phyloP scores from a whole-genome alignment of 140 eudicot genomes.

The Flaveria floridana region DNA sequence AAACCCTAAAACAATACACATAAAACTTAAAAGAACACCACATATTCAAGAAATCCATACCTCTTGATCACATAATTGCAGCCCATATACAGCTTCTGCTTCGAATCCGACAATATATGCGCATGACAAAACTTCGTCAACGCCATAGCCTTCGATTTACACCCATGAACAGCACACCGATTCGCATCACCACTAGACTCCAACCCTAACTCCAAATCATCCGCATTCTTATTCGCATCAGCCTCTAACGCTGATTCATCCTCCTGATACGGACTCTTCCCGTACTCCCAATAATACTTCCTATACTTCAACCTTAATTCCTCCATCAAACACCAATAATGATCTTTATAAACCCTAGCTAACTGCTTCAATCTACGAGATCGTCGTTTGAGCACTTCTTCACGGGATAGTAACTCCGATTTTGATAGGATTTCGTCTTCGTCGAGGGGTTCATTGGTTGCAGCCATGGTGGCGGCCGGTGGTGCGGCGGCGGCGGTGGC shows the following conservation, averaged over 20 bases:
- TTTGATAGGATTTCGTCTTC: conserved; percentile 46
- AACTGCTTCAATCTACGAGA: conserved; percentile 46
- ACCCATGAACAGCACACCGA: conserved; percentile 68
- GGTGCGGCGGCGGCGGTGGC: neutral
- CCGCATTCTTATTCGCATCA: conserved; percentile 15
- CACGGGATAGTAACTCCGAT: conserved; percentile 49
- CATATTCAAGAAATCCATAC: conserved; percentile 23
- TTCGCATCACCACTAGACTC: conserved; percentile 16
- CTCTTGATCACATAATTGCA: conserved; percentile 65
- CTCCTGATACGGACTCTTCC: conserved; percentile 57
- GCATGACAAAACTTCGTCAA: conserved; percentile 62
- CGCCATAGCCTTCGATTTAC: conserved; percentile 78
- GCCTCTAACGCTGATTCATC: conserved; percentile 26
- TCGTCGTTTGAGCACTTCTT: conserved; percentile 64
- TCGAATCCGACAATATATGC: conserved; percentile 68
- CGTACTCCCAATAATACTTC: conserved; percentile 73
- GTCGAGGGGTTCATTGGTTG: conserved; percentile 31
- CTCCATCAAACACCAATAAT: conserved; percentile 77
- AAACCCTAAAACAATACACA: neutral
- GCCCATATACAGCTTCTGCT: conserved; percentile 65
- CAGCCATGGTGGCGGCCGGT: conserved; percentile 32
- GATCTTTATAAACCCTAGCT: conserved; percentile 51
- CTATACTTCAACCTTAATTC: conserved; percentile 54
- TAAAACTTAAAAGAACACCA: neutral
- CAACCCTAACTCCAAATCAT: conserved; percentile 23